Conservation (phyloP, 208 protist species). For the Acanthamoeba quina region DNA sequence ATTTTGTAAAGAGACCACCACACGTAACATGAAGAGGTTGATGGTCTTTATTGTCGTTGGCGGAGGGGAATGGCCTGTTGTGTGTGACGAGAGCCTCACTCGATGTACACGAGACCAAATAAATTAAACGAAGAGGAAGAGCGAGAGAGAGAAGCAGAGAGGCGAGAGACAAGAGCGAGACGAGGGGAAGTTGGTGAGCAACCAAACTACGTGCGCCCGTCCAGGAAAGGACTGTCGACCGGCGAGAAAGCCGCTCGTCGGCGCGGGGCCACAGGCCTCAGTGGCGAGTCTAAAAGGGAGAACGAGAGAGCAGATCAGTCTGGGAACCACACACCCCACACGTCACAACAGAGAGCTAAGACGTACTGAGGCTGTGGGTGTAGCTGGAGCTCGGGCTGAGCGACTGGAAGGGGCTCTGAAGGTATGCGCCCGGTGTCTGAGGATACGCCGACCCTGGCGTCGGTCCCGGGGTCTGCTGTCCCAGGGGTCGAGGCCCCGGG, state of each 20-base stretch:
- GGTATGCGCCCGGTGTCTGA: neutral
- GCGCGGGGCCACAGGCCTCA: neutral
- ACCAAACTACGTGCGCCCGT: neutral
- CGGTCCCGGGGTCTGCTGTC: neutral
- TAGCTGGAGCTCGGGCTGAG: slow-evolving; percentile 9
- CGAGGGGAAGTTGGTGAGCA: neutral
- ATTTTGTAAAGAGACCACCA: neutral
- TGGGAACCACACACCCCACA: neutral
- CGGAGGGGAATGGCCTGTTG: neutral
- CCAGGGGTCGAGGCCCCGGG: too few relatives aligned
- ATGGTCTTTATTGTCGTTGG: neutral
- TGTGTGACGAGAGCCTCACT: neutral
- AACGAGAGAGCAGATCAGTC: neutral
- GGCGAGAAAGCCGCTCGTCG: neutral
- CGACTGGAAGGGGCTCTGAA: neutral
- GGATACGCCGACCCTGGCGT: neutral
- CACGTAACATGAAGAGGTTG: neutral
- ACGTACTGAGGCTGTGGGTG: neutral
- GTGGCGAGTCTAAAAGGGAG: neutral
- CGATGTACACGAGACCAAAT: neutral
- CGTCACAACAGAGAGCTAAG: neutral
- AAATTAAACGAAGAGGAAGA: neutral
- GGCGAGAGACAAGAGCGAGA: neutral
- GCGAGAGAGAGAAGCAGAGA: neutral
- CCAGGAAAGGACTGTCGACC: neutral